phyloP scores from a whole-genome alignment of 2,329 filamentous ascomycete species.

The Ascochyta pisi region DNA sequence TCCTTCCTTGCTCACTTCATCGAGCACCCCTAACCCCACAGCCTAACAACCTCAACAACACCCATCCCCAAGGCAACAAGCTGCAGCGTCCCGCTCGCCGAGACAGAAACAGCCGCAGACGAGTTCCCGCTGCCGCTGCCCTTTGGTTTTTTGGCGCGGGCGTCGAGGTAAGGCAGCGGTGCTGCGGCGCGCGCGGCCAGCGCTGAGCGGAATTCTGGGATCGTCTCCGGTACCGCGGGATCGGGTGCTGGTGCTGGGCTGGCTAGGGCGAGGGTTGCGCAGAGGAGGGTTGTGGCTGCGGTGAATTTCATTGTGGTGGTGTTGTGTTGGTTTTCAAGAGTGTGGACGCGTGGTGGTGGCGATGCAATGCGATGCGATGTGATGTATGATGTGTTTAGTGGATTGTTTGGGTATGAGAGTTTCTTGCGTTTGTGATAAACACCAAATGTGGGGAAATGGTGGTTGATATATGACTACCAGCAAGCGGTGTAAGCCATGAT shows the following conservation, averaged over 20 bases:
- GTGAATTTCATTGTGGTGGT: conserved; percentile 35
- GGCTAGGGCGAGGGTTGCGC: conserved; percentile 36
- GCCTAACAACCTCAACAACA: conserved; percentile 28
- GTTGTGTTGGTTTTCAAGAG: no score
- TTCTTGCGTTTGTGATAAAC: background rate
- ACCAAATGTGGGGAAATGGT: background rate
- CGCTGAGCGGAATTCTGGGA: conserved; percentile 12
- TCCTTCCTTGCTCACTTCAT: background rate
- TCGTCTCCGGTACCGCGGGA: conserved; percentile 20
- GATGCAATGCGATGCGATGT: background rate
- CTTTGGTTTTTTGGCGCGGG: conserved; percentile 25
- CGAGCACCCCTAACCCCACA: conserved; percentile 28
- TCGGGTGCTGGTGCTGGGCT: conserved; percentile 32
- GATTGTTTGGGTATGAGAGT: background rate
- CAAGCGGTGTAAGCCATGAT: conserved; percentile 9
- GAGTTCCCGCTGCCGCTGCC: conserved; percentile 14
- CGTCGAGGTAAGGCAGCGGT: conserved; percentile 25
- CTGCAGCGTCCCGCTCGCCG: conserved; percentile 33
- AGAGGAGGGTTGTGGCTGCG: conserved; percentile 29
- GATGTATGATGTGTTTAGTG: background rate
- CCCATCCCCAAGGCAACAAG: conserved; percentile 37
- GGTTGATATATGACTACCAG: background rate
- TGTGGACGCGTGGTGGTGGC: no score
- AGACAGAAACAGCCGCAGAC: conserved; percentile 26
- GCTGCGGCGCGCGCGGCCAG: conserved; percentile 21